phyloP scores from a whole-genome alignment of 345 rosid genomes.

The Citrus inodora region DNA sequence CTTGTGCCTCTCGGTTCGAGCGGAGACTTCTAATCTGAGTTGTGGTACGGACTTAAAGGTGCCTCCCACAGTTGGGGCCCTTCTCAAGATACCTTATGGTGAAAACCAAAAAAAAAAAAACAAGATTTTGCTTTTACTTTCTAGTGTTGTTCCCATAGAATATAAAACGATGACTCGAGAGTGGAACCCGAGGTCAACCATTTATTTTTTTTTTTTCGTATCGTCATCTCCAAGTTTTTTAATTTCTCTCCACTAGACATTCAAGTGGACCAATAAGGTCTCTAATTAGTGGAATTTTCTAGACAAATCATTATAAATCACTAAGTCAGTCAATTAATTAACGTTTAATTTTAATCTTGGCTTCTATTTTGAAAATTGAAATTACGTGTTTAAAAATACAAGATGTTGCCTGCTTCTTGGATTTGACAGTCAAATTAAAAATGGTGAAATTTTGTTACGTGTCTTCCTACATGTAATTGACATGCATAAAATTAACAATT shows the following conservation, averaged over 20 bases:
- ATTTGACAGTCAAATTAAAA: not conserved
- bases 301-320: not conserved
- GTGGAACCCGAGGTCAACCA: not conserved
- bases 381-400: not conserved
- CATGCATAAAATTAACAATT: constrained; percentile 5
- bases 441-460: constrained; percentile 4
- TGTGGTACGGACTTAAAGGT: too few relatives aligned
- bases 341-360: not conserved
- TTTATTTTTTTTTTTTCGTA: not conserved
- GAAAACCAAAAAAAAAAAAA: too few relatives aligned
- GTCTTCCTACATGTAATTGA: constrained; percentile 12
- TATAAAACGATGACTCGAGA: not conserved
- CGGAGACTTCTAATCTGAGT: too few relatives aligned
- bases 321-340: not conserved
- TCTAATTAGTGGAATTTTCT: not conserved
- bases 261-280: not conserved
- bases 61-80: too few relatives aligned
- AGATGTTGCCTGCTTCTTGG: not conserved
- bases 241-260: not conserved
- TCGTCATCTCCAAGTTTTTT: not conserved
- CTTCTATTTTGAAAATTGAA: not conserved
- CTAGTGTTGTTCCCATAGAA: too few relatives aligned
- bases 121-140: too few relatives aligned
- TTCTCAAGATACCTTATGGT: too few relatives aligned
- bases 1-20: too few relatives aligned